Evolutionary conservation across 1,284 basidiomycete species (phyloP).

Genomic region (Sporisorium graminicola): DNA sequence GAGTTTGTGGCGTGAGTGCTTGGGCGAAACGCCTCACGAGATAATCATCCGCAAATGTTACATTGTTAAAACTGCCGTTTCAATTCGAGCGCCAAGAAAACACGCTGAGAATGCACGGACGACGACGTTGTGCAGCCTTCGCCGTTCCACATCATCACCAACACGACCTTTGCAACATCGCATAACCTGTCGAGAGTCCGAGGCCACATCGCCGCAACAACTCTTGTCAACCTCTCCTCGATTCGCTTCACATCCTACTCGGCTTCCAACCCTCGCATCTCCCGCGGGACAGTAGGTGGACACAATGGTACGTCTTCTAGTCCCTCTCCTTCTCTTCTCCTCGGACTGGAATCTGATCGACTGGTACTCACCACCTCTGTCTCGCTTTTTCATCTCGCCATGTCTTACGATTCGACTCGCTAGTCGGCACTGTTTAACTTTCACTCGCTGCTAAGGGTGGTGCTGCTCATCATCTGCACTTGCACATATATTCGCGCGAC

Average conservation of each 20-base stretch:
- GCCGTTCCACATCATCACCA: neutral
- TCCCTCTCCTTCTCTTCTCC: neutral
- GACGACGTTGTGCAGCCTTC: neutral
- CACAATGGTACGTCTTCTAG: constrained; percentile 3
- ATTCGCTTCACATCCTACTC: too few species aligned
- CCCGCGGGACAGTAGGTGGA: neutral
- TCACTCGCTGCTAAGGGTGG: constrained; percentile 90
- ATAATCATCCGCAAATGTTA: neutral
- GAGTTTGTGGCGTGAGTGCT: neutral
- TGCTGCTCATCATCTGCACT: constrained; percentile 93
- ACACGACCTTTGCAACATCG: neutral
- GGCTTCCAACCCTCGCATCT: too few species aligned
- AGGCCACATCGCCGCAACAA: too few species aligned
- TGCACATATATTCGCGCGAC: constrained; percentile 94
- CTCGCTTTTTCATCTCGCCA: neutral
- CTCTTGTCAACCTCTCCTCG: too few species aligned
- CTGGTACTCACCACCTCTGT: constrained; percentile 5
- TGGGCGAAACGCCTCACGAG: neutral
- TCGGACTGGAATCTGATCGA: neutral
- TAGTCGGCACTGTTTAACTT: constrained; percentile 99
- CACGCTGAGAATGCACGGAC: constrained; percentile 1
- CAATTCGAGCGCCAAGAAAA: neutral
- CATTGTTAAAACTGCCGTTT: neutral
- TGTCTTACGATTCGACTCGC: neutral
- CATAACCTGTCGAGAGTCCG: neutral